Percentiles rank a stretch among this genome's conserved stretches.
Conservation (phyloP, 345 rosid species). For the Eucalyptus pumila region DNA sequence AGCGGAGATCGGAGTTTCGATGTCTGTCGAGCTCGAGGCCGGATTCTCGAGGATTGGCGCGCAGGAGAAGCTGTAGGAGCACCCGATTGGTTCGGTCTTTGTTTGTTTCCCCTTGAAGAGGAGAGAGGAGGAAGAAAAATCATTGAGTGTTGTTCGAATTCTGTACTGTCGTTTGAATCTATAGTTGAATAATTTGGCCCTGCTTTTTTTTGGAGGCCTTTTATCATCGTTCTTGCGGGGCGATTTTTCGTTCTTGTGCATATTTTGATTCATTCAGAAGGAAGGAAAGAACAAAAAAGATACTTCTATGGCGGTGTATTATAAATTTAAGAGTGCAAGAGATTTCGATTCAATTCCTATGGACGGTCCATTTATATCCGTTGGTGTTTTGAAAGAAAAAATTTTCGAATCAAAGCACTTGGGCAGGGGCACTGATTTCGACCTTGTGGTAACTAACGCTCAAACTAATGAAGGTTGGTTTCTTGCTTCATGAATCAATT, state of each 20-base stretch:
- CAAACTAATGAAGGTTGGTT: slow-evolving; percentile 99
- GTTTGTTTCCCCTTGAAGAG: neutral
- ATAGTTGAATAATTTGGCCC: slow-evolving; percentile 2
- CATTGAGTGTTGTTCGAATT: neutral
- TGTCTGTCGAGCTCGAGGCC: neutral
- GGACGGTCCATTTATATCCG: slow-evolving; percentile 98
- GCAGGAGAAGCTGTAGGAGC: neutral
- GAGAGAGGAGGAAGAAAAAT: neutral
- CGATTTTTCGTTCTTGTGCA: neutral
- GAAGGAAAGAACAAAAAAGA: neutral
- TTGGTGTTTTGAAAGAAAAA: slow-evolving; percentile 98
- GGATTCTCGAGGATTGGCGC: neutral
- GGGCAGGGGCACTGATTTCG: slow-evolving; percentile 98
- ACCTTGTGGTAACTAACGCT: slow-evolving; percentile 95
- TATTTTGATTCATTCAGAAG: neutral
- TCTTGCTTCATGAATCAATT: slow-evolving; percentile 1
- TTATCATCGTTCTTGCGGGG: neutral
- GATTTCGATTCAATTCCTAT: slow-evolving; percentile 82
- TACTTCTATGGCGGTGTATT: slow-evolving; percentile 80
- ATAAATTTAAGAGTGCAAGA: slow-evolving; percentile 99
- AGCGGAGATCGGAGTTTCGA: neutral
- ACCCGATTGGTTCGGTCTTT: neutral
- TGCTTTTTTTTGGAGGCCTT: neutral
- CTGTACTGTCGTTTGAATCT: neutral
- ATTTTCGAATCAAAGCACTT: slow-evolving; percentile 97